Evolutionary conservation across 2,329 filamentous ascomycete species (phyloP), one percentile per base, ranked within the genome.

Genomic region (Botrytis hyacinthi): DNA sequence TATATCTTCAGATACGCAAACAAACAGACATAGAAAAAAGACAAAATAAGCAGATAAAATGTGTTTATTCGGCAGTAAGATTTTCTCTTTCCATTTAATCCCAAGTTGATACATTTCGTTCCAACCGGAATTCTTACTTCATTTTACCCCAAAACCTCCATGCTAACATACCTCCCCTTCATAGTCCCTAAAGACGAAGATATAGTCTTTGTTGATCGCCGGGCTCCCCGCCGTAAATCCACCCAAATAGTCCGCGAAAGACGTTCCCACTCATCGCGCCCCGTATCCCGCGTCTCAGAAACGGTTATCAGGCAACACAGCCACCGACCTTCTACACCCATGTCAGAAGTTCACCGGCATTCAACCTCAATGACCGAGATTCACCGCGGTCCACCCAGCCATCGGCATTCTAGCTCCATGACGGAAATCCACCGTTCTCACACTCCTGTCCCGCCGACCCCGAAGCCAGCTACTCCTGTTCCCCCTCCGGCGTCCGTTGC

Each of bases 181-280:
- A 37, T 18, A 72, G 70, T 72, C 20, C 70, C 70, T 9, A 72
- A 72, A 72, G 61, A 67, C 48, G 70, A 72, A 54, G 61, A 66
- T 9, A 68, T 72, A 67, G 70, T 72, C 35, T 72, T 72, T 51
- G 70, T 72, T 16, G 70, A 72, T 29, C 70, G 62, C 3, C 70
- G 62, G 6, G 40, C 48, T 4, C 61, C 70, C 40, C 70, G 70
- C n/a, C 70, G 10, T 37, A 66, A 57, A 54, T 57, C 48, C 48
- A 57, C 54, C 29, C 46, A 67, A 37, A 46, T 72, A 22, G 10
- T 68, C 42, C 62, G 44, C 37, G 37, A 54, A 37, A 29, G 61
- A 32, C 61, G 40, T 42, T 59, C 37, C 37, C 37, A 51, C 29
- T 51, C 22, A 16, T 40, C 62, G 35, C 70, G 62, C 18, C 70